phyloP scores from a whole-genome alignment of 2,329 filamentous ascomycete genomes.

The Aspergillus jensenii region DNA sequence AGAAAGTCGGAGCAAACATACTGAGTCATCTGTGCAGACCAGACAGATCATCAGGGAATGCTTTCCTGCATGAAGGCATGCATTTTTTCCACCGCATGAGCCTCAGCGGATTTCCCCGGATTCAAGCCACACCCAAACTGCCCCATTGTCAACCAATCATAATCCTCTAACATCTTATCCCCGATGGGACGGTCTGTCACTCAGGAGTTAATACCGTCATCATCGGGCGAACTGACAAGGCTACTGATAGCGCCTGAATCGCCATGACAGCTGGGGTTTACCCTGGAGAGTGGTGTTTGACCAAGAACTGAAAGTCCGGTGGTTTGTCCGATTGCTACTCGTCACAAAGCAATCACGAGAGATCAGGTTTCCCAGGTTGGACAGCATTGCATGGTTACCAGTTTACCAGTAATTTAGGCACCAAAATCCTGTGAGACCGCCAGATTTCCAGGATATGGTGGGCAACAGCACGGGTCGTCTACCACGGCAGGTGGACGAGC shows the following conservation, averaged over 20 bases:
- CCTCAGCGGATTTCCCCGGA: slow-evolving; percentile 13
- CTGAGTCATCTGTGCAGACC: background rate
- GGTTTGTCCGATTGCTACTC: background rate
- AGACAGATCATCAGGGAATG: slow-evolving; percentile 1
- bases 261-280: background rate
- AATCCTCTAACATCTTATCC: background rate
- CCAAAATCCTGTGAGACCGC: background rate
- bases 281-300: background rate
- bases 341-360: background rate
- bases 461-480: background rate
- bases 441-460: background rate
- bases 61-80: slow-evolving; percentile 1
- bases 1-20: background rate
- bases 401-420: background rate
- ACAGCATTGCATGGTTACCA: background rate
- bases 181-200: background rate
- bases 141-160: slow-evolving; percentile 7
- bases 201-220: background rate
- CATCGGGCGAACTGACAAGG: background rate
- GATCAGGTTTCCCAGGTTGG: background rate
- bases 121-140: slow-evolving; percentile 12
- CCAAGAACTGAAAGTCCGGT: background rate
- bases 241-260: background rate
- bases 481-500: background rate
- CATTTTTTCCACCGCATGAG: background rate